Base-by-base conservation (phyloP, 257 asterid species). In the Penstemon davidsonii region DNA sequence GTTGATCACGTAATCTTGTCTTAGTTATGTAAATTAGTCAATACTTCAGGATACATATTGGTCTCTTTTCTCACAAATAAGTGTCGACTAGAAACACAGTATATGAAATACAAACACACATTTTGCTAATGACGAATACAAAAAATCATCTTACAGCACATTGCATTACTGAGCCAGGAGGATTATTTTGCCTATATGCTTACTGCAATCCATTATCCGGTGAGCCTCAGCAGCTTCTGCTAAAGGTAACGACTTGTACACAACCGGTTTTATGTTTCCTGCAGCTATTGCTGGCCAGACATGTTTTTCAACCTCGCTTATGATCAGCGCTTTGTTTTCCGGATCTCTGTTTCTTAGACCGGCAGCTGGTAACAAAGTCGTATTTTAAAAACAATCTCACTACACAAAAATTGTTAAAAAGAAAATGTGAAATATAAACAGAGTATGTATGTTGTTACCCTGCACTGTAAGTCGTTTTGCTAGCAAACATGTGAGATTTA, bases 211-310 rank as follows among this genome's bases (percentile, higher is more conserved):
- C 86, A 94, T 84, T 60, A 94, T 73, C 61, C 56, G 77, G 78
- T 91, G 99, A 71, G 85, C 97, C 69, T 85, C 99, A 2, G 81
- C 89, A 66, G 87, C 96, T 68, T 88, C 90, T 59, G 66, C 87
- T 37, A 91, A 66, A 0, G 91, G 89, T 62, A 91, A 73, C 50
- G 61, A 54, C 81, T 86, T 79, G 79, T 85, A 86, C 70, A 94
- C 87, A 19, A 94, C 71, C 8, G 97, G 93, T 76, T 86, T 94
- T 55, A 91, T 74, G 79, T 88, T 81, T 9, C 97, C 99, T 3
- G 85, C 80, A 8, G 83, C 88, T 8, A 94, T 85, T 59, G 90
- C 96, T 0, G 99, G 96, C 97, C 97, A 91, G 33, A 94, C 96
- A 58, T 82, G 80, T 81, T 84, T 91, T 86, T 90, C 97, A 79